phyloP scores from a whole-genome alignment of 2,329 filamentous ascomycete genomes.

The Trichoderma brevicompactum region DNA sequence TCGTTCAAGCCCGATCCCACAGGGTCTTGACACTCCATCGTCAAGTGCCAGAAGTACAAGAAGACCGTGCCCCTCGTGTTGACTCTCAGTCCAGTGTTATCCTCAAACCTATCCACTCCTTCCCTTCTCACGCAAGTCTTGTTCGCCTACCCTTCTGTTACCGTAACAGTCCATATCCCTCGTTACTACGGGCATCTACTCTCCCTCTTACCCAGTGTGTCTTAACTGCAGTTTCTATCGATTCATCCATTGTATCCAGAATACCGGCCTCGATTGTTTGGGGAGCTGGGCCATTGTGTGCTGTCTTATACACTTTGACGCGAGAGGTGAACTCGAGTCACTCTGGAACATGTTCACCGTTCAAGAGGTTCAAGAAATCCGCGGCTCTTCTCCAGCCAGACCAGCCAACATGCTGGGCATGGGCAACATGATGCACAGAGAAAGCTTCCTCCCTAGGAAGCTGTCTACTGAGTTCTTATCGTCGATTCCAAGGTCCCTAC shows the following conservation, averaged over 20 bases:
- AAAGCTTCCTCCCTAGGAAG: conserved; percentile 31
- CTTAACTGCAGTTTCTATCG: conserved; percentile 14
- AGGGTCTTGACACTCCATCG: conserved; percentile 36
- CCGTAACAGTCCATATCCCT: conserved; percentile 34
- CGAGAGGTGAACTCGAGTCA: conserved; percentile 1
- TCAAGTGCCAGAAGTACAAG: conserved; percentile 38
- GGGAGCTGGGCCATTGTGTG: conserved; percentile 2
- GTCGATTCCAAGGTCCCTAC: conserved; percentile 30
- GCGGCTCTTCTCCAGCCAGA: conserved; percentile 29
- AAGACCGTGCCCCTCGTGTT: conserved; percentile 37
- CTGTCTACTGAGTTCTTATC: conserved; percentile 35
- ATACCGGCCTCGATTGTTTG: conserved; percentile 7
- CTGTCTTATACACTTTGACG: conserved; percentile 30
- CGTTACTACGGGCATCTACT: conserved; percentile 33
- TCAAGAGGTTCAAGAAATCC: conserved; percentile 29
- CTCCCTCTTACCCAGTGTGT: conserved; percentile 32
- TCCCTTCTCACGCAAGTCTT: conserved; percentile 33
- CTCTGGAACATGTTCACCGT: conserved; percentile 27
- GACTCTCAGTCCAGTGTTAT: conserved; percentile 34
- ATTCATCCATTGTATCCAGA: conserved; percentile 21
- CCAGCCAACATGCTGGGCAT: conserved; percentile 34
- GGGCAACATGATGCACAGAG: conserved; percentile 32
- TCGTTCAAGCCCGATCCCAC: conserved; percentile 34
- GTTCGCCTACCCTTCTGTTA: conserved; percentile 31
- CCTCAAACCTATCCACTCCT: conserved; percentile 30